Evolutionary conservation across 306 rosid genomes (phyloP), one percentile per base, ranked within the genome.

Genomic region (Glycyrrhiza uralensis): DNA sequence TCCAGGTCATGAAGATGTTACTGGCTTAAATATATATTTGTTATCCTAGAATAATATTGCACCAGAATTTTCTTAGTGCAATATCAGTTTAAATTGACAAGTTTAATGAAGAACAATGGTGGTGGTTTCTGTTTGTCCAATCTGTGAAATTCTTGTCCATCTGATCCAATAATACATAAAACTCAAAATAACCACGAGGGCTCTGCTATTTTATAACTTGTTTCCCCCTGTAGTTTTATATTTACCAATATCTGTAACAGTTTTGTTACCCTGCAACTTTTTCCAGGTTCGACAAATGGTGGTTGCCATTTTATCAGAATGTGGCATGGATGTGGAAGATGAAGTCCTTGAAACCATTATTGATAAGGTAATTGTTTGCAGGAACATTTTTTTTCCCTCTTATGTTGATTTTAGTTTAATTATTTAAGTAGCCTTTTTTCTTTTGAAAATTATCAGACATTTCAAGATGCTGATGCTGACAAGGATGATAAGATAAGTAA

Each of bases 211-310:
- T 50, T 44, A 15, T 36, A 49, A 32, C 12, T 11, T 52, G 39
- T 17, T 42, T 18, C n/a, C 11, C 5, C 19, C 38, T 12, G 15
- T 39, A 22, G 3, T 17, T 63, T 55, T 60, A 41, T 5, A 17
- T 49, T 30, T 33, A 24, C 60, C 36, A 17, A 15, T 55, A 55
- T n/a, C 11, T 75, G 11, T 18, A 72, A 49, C 66, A 33, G 45
- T 47, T 65, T 15, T 30, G 35, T 12, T 10, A 33, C 15, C 71
- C 62, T 18, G 17, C 18, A 28, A 46, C 24, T 7, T 6, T 73
- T 75, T 74, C 46, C 80, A 87, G 96, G 93, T 90, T 22, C 85
- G 58, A 73, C 88, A 87, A 79, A 85, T 90, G 96, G 87, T 87
- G 39, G 80, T 76, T 49, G 91, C 96, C 18, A 82, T 76, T 52